A percentile compares a stretch with the other conserved stretches of the same genome.
Evolutionary conservation across 2,329 filamentous ascomycete species (phyloP).

Genomic region (Neofusicoccum kwambonambiense): DNA sequence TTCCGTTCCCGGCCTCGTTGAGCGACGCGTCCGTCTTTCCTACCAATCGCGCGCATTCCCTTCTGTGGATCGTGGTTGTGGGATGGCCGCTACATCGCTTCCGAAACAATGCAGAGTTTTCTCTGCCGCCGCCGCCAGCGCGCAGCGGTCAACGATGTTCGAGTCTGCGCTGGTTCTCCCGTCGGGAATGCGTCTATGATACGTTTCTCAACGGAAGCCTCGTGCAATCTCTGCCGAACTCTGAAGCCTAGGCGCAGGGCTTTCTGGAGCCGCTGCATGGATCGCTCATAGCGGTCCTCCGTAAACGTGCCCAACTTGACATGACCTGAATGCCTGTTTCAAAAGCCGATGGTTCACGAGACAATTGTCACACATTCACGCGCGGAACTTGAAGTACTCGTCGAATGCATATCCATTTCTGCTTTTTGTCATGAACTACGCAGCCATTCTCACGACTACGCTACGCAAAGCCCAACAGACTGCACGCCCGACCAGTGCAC

Average conservation of each 20-base stretch:
- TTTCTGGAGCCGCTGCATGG: too few species aligned
- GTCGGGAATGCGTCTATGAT: too few species aligned
- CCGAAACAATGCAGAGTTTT: background rate
- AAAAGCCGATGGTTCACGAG: too few species aligned
- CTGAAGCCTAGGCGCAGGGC: too few species aligned
- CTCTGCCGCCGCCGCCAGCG: background rate
- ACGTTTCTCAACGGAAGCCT: too few species aligned
- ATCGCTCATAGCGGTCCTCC: too few species aligned
- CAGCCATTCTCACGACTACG: background rate
- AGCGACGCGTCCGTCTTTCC: conserved; percentile 37
- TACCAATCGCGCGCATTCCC: conserved; percentile 38
- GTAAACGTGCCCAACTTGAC: too few species aligned
- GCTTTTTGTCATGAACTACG: background rate
- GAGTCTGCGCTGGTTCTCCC: too few species aligned
- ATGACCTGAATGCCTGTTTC: background rate
- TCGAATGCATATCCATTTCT: conserved; percentile 12
- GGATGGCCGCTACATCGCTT: conserved; percentile 40
- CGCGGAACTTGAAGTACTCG: background rate
- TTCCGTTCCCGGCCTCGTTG: conserved; percentile 46
- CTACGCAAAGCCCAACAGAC: conserved; percentile 16
- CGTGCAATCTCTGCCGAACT: too few species aligned
- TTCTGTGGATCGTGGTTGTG: conserved; percentile 44
- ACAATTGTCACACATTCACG: too few species aligned
- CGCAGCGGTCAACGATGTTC: too few species aligned
- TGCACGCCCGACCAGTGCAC: background rate